Evolutionary conservation across 2,329 filamentous ascomycete species (phyloP), one percentile per base, ranked within the genome.

Genomic region (Fusarium duplospermum): DNA sequence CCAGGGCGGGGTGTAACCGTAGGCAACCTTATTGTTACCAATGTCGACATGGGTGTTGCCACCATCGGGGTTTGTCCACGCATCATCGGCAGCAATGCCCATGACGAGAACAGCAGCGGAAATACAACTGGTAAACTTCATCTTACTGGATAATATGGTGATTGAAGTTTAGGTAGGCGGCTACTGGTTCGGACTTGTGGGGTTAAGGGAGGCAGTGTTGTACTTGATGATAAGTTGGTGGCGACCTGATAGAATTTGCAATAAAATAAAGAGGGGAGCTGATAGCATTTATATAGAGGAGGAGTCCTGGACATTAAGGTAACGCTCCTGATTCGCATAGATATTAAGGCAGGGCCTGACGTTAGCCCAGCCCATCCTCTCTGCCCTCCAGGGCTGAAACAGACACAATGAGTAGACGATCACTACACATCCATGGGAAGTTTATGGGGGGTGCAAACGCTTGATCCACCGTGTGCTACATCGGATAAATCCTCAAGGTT

Each of bases 31-130:
- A 29, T 50, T 61, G 58, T 61, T 31, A 16, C 58, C 40, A 33
- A 61, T 47, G 16, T 62, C 59, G 14, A 62, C 59, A 18, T 62
- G 40, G 10, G 40, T 62, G 59, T 62, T 50, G 10, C 59, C 59
- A 22, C 59, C 59, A 24, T 50, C 59, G 6, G 59, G 29, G 59
- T 62, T 62, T 18, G 59, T 33, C 59, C 40, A 62, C 24, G 20
- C 20, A 50, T 50, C 40, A 7, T 62, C 38, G 14, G 40, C 29
- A 3, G 59, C n/a, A 31, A 22, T 29, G 10, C 40, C 59, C 4
- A 62, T 50, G 16, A 20, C 59, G 6, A 47, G 40, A n/a, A 42
- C 4, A 11, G 31, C 9, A 18, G 29, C 4, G 4, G 29, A 50
- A 35, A 62, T 11, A 6, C 24, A 20, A 22, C 27, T 20, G 4